Evolutionary conservation across 805 yeast genomes (phyloP).

Genomic region (Candida tallmaniae): DNA sequence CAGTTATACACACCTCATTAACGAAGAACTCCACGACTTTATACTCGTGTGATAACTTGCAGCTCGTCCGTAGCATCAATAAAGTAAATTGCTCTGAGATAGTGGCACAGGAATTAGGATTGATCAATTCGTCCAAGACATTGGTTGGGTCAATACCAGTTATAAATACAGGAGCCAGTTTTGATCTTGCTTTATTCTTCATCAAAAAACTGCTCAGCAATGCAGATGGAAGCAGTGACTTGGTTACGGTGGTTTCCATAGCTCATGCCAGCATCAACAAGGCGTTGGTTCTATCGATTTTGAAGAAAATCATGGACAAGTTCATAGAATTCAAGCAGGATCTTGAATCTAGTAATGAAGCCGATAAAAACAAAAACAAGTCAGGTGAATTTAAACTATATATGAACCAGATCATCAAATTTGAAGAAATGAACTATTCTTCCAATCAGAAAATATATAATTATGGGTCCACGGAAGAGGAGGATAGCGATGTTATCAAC

Average conservation of each 20-base stretch:
- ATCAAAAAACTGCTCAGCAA: constrained; percentile 42
- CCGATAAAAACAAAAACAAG: constrained; percentile 17
- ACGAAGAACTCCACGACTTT: constrained; percentile 56
- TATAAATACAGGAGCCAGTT: constrained; percentile 22
- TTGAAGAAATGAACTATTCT: constrained; percentile 46
- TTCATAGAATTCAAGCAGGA: constrained; percentile 40
- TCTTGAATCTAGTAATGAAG: constrained; percentile 12
- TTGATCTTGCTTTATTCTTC: constrained; percentile 39
- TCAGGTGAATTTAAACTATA: constrained; percentile 50
- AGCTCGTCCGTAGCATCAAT: constrained; percentile 35
- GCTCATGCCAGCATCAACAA: constrained; percentile 42
- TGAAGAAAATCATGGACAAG: constrained; percentile 48
- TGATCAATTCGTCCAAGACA: constrained; percentile 45
- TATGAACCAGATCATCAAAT: constrained; percentile 53
- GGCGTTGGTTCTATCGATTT: constrained; percentile 41
- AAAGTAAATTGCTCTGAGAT: constrained; percentile 50
- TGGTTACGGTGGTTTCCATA: constrained; percentile 48
- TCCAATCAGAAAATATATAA: constrained; percentile 27
- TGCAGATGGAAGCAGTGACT: constrained; percentile 42
- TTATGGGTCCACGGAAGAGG: constrained; percentile 24
- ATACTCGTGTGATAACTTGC: constrained; percentile 51
- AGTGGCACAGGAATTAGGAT: constrained; percentile 50
- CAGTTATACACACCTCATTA: constrained; percentile 45
- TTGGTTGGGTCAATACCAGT: constrained; percentile 36
- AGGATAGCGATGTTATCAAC: constrained; percentile 20